Evolutionary conservation across 202 grass and related monocot genomes (phyloP), one percentile per base, ranked within the genome.

Genomic region (Thinopyrum obtusiflorum): DNA sequence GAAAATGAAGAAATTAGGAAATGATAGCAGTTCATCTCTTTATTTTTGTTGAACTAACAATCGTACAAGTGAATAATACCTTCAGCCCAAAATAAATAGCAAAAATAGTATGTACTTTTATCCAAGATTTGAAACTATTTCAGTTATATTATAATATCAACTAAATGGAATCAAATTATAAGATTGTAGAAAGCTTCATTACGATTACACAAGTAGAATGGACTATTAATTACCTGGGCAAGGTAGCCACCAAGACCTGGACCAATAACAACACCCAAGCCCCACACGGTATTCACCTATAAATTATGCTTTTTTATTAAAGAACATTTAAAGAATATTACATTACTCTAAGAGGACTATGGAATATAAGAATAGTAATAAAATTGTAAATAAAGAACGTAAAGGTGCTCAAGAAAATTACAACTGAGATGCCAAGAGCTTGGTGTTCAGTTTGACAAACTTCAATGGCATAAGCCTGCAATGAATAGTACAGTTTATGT

Each of bases 401-500:
- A 61, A 78, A 81, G 28, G 42, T 64, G 55, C 23, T 87, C 25
- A 1, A 42, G 5, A 79, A 9, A 9, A 63, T 86, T 93, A 93
- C 92, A 86, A 92, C 29, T 36, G 92, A 92, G 23, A 92, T 25
- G 35, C 85, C 92, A 78, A 94, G 80, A 82, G 89, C 64, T 69
- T 84, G 87, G 79, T 94, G 89, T 75, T 92, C 70, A 46, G n/a
- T 26, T 79, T 57, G 88, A 70, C 89, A 92, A 68, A 94, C 80
- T 92, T 94, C 92, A 78, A 77, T 11, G n/a, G 87, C 85, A 76
- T 94, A 94, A 17, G 92, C 89, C 92, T 94, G 83, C 18, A 90
- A 75, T 73, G 20, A 3, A 7, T 11, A 2, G 20, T 61, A 60
- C n/a, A 57, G 12, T 36, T 15, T 60, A 77, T 61, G 49, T 59